A percentile compares a stretch with the other conserved stretches of the same genome.
These are phyloP conservation scores for Trichoderma arundinaceum DNA, from an alignment of 2,329 filamentous ascomycete genomes.

Conservation along the genomic window DNA sequence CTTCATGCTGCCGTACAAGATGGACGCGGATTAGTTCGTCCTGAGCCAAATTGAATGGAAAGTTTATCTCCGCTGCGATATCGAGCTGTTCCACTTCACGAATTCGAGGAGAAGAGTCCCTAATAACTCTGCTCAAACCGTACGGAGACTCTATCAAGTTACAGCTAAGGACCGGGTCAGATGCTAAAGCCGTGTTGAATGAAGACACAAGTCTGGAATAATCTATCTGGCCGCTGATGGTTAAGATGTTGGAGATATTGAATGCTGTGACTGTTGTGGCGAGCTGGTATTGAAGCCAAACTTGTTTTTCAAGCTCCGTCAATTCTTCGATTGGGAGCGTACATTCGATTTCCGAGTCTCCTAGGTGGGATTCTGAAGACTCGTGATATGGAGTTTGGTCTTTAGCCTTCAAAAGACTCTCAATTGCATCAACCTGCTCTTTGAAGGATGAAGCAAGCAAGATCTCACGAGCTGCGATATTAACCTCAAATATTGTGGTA, in stretches of 20 bases:
- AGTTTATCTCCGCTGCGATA: not conserved
- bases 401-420: not conserved
- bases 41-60: not conserved
- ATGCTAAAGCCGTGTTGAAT: not conserved
- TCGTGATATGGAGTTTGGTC: not conserved
- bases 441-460: not conserved
- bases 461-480: not conserved
- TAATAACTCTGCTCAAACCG: not conserved
- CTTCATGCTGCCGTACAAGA: not conserved
- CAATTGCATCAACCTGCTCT: not conserved
- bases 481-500: not conserved
- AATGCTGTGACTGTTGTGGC: slow-evolving; percentile 21
- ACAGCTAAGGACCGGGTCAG: not conserved
- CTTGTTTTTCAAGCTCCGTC: slow-evolving; percentile 24
- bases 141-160: not conserved
- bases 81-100: not conserved
- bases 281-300: slow-evolving; percentile 30
- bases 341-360: no score
- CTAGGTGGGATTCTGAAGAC: not conserved
- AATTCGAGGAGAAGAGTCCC: not conserved
- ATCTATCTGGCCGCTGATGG: not conserved
- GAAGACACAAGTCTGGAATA: not conserved
- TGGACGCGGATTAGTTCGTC: slow-evolving; percentile 8
- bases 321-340: not conserved
- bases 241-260: slow-evolving; percentile 24